phyloP scores from a whole-genome alignment of 495 filamentous ascomycete species.

The Xylaria curta region DNA sequence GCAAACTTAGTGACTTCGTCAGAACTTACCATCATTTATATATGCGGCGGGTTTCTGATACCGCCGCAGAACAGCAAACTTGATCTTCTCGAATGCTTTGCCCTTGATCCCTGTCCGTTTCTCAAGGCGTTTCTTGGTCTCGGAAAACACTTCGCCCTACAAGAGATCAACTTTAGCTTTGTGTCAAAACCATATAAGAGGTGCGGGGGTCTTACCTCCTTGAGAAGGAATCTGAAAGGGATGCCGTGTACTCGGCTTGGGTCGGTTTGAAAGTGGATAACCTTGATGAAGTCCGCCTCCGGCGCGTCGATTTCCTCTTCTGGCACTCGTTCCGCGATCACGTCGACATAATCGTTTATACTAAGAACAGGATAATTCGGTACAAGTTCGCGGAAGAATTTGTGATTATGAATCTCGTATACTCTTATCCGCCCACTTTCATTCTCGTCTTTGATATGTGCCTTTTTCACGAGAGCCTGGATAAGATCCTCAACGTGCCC shows the following conservation, averaged over 20 bases:
- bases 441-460: constrained; percentile 74
- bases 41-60: constrained; percentile 76
- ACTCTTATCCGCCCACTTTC: constrained; percentile 70
- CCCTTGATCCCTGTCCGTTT: constrained; percentile 93
- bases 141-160: constrained; percentile 85
- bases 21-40: constrained; percentile 80
- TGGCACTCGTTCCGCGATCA: constrained; percentile 81
- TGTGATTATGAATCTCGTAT: constrained; percentile 78
- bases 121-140: constrained; percentile 89
- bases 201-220: constrained; percentile 64
- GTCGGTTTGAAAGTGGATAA: constrained; percentile 92
- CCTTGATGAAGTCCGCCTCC: constrained; percentile 69
- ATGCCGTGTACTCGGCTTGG: constrained; percentile 75
- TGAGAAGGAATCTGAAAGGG: constrained; percentile 89
- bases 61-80: constrained; percentile 83
- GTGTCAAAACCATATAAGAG: not conserved
- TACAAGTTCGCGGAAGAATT: constrained; percentile 76
- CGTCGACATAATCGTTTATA: constrained; percentile 82
- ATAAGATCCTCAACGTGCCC: constrained; percentile 80
- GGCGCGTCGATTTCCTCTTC: constrained; percentile 74
- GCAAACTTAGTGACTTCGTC: not conserved
- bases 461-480: constrained; percentile 75
- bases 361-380: constrained; percentile 68
- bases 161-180: constrained; percentile 26
- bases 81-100: constrained; percentile 98